Base-by-base conservation (phyloP, 352 stramenopile genomes). In the Globisporangium paroecandrum region DNA sequence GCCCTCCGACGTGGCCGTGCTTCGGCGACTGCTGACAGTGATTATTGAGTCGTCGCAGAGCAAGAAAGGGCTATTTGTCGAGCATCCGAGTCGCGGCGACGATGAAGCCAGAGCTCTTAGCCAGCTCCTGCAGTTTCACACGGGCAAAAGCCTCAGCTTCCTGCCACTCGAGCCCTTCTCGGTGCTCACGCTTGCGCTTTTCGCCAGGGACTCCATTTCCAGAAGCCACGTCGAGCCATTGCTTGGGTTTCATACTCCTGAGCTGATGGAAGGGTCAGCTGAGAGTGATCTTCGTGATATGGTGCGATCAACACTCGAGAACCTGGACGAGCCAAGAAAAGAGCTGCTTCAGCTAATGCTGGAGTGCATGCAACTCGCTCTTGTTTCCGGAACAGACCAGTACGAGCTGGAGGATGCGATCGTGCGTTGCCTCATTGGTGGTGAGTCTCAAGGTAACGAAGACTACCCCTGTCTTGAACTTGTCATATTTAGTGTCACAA, bases 141-240 rank as follows among this genome's bases (percentile, higher is more conserved):
- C 29, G 8, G 59, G 29, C 62, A 69, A 65, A 12, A 58, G 41
- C 54, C 22, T 65, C n/a, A 54, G 34, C 34, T 72, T 60, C 29
- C 25, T 72, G 7, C 67, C 62, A 22, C 32, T 72, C 15, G 62
- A 69, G 25, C 69, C 56, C n/a, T 72, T 72, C 51, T 69, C 62
- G 2, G 56, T 62, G 24, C 56, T 62, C 22, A 58, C 67, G 2
- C 29, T 72, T 0, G 55, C 61, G 1, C 43, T 65, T 4, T 57
- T 59, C 20, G 29, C 65, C 24, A 63, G 29, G 32, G 38, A 65
- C 6, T 41, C 25, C 38, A 41, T 46, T 6, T 43, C 63, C 41
- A 34, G 29, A 18, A 29, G 8, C 4, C 51, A 49, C 1, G n/a
- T 24, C 20, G 65, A 67, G 34, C 34, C 57, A 15, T 36, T 71